phyloP scores from a whole-genome alignment of 345 rosid genomes.

The Acer saccharum region DNA sequence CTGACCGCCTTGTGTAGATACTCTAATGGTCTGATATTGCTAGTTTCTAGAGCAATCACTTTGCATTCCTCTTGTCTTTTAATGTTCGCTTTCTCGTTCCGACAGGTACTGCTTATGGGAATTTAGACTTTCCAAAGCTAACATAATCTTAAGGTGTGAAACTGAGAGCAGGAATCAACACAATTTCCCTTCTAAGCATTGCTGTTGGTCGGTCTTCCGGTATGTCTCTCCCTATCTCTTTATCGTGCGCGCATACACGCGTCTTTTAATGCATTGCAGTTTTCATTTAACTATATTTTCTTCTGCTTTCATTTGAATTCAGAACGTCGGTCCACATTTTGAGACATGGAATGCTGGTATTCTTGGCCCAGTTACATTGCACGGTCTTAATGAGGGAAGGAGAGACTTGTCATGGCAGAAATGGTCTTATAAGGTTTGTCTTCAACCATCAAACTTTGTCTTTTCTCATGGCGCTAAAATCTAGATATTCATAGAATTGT shows the following conservation, averaged over 20 bases:
- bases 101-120: constrained; percentile 86
- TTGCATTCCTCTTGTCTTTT: not conserved
- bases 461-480: not conserved
- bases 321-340: constrained; percentile 98
- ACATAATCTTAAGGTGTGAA: constrained; percentile 67
- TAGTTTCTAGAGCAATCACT: no score
- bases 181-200: constrained; percentile 78
- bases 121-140: constrained; percentile 87
- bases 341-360: constrained; percentile 98
- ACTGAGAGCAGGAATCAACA: constrained; percentile 85
- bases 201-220: constrained; percentile 99
- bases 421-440: constrained; percentile 90
- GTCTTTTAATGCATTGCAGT: not conserved
- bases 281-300: constrained; percentile 11
- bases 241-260: not conserved
- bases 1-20: no score
- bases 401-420: constrained; percentile 96
- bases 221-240: constrained; percentile 31
- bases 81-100: not conserved
- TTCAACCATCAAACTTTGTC: not conserved
- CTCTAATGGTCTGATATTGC: no score
- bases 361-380: constrained; percentile 84
- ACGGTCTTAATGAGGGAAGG: constrained; percentile 76
- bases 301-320: constrained; percentile 28
- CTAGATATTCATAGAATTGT: constrained; percentile 3